Percentiles rank a stretch among this genome's conserved stretches.
Conservation (phyloP, 305 asterid species). For the Lippia alba region DNA sequence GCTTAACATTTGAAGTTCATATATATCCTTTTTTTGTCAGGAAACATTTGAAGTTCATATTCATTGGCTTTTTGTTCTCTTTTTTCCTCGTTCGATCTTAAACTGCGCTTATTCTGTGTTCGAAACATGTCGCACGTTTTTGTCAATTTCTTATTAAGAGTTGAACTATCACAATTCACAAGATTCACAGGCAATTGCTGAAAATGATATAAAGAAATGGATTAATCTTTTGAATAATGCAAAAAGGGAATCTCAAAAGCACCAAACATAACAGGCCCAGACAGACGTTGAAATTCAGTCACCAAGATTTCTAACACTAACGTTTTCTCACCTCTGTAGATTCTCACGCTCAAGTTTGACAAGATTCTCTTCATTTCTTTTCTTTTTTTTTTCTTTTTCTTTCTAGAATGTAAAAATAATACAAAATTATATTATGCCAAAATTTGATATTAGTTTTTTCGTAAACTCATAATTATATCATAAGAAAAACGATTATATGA, state of each 20-base stretch:
- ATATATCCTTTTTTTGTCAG: too few relatives aligned
- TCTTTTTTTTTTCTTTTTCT: too few relatives aligned
- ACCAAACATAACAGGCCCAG: constrained; percentile 48
- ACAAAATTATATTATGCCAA: background rate
- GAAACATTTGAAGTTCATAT: too few relatives aligned
- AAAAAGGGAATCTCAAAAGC: constrained; percentile 49
- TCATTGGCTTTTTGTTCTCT: too few relatives aligned
- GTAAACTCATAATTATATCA: too few relatives aligned
- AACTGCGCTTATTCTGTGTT: too few relatives aligned
- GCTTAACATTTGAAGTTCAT: too few relatives aligned
- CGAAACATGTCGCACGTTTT: too few relatives aligned
- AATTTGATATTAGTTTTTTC: too few relatives aligned
- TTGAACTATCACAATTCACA: constrained; percentile 28
- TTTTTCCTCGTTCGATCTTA: too few relatives aligned
- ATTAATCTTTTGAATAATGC: constrained; percentile 9
- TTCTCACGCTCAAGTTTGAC: constrained; percentile 45
- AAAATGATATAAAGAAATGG: constrained; percentile 12
- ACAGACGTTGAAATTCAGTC: constrained; percentile 45
- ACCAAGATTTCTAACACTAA: constrained; percentile 42
- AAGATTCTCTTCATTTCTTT: constrained; percentile 24
- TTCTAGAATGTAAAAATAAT: background rate
- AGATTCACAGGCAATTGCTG: constrained; percentile 29
- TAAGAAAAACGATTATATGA: too few relatives aligned
- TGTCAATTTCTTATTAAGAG: too few relatives aligned
- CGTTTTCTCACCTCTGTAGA: constrained; percentile 37